phyloP scores from a whole-genome alignment of 257 asterid species.

The Scutellaria galericulata region DNA sequence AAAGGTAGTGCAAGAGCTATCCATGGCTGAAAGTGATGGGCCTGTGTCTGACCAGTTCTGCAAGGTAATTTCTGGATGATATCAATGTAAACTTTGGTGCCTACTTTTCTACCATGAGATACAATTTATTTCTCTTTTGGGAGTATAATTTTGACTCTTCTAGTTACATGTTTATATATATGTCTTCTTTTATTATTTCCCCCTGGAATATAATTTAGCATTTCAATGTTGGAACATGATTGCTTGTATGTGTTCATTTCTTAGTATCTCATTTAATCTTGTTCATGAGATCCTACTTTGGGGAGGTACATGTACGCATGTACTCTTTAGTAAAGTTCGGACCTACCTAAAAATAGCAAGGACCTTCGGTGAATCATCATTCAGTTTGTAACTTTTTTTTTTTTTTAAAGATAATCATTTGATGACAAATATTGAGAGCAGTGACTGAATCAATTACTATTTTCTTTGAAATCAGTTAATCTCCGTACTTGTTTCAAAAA shows the following conservation, averaged over 20 bases:
- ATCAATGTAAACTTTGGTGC: constrained; percentile 10
- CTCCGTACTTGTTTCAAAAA: too few relatives aligned
- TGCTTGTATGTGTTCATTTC: background rate
- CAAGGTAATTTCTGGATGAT: constrained; percentile 56
- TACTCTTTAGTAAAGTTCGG: background rate
- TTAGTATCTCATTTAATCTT: background rate
- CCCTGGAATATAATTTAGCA: constrained; percentile 1
- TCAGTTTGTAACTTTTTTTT: background rate
- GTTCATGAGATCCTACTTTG: constrained; percentile 9
- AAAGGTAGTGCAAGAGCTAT: constrained; percentile 82
- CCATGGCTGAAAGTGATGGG: constrained; percentile 89
- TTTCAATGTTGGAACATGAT: constrained; percentile 2
- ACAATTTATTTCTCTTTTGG: background rate
- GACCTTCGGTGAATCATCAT: background rate
- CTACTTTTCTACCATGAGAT: constrained; percentile 14
- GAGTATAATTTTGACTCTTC: background rate
- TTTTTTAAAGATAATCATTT: background rate
- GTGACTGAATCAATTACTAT: background rate
- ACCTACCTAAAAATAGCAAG: background rate
- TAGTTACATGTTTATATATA: background rate
- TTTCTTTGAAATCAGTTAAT: constrained; percentile 1
- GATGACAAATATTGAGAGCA: background rate
- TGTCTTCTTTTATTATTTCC: background rate
- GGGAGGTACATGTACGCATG: background rate
- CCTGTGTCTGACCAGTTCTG: constrained; percentile 71